Percentiles rank a stretch among this genome's conserved stretches.
Conservation (phyloP, 1,284 basidiomycete species). For the Ustilago tritici region DNA sequence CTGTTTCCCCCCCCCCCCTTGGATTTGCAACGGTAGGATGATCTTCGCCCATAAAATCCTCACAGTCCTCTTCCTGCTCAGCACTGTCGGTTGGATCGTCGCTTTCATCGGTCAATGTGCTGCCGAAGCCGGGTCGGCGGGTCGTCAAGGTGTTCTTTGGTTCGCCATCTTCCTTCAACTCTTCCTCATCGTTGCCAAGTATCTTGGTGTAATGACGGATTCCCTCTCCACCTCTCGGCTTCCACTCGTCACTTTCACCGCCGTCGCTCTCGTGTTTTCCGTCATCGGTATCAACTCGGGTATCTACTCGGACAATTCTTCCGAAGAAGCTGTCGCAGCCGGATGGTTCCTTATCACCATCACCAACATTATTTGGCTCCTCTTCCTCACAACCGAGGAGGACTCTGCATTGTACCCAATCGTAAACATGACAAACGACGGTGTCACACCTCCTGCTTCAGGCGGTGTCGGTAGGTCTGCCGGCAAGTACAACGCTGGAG, state of each 20-base stretch:
- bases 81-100: conserved; percentile 88
- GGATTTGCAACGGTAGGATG: conserved; percentile 70
- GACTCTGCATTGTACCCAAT: conserved; percentile 84
- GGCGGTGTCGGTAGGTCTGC: conserved; percentile 4
- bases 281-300: conserved; percentile 79
- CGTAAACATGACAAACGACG: conserved; percentile 88
- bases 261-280: conserved; percentile 87
- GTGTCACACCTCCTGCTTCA: conserved; percentile 77
- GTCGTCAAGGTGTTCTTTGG: conserved; percentile 80
- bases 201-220: conserved; percentile 85
- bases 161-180: conserved; percentile 89
- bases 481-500: conserved; percentile 21
- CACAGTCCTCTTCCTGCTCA: conserved; percentile 84
- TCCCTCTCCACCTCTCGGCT: conserved; percentile 83
- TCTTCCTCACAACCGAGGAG: conserved; percentile 96
- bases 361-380: conserved; percentile 87
- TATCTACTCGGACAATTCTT: conserved; percentile 51
- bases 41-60: conserved; percentile 90
- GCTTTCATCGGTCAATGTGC: conserved; percentile 81
- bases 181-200: conserved; percentile 81
- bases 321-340: conserved; percentile 79
- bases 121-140: conserved; percentile 53
- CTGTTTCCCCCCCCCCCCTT: not conserved
- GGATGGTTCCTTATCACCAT: conserved; percentile 93
- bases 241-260: conserved; percentile 87